Base-by-base conservation (phyloP, 176 grass and related monocot species). In the Bromus sterilis region DNA sequence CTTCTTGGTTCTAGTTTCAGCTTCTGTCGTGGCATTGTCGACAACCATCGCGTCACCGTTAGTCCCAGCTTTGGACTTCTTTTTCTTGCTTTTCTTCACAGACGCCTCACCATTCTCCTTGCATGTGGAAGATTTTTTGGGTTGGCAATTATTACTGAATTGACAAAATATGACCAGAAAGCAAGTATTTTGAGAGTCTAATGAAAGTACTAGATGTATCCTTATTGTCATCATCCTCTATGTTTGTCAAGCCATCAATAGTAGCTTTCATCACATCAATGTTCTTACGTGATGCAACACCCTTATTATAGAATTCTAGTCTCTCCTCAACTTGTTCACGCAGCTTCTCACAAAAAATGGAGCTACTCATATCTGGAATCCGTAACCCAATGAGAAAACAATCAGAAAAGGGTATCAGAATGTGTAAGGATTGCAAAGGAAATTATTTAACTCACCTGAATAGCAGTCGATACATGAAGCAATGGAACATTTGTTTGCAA, bases 191-290 rank as follows among this genome's bases (percentile, higher is more conserved):
- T 25, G 11, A 24, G 9, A 24, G 56, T 11, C 56, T 15, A 58
- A 26, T 4, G 56, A 58, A 58, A 9, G n/a, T n/a, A n/a, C n/a
- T n/a, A 58, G 23, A 58, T 25, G 56, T 58, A 3, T 12, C 0
- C 23, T 58, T 25, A 56, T n/a, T n/a, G 9, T 56, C 53, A 20
- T 56, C 53, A 2, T 5, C 24, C 9, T 8, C 23, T 58, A 23
- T 58, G n/a, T 87, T 83, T 24, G 41, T 16, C 76, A 89, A 21
- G 23, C 73, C 92, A 40, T 89, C 91, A 31, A 97, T 90, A 7
- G 94, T 91, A 65, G 82, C 79, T 89, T 97, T 97, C 94, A 97
- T 97, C 59, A 97, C 91, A 80, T 94, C 94, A 84, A 97, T 69
- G 80, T 97, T 97, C 76, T 97, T 97, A 48, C 89, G 87, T 87